Conservation (phyloP, 768 basidiomycete species). For the Trametes coccinea region DNA sequence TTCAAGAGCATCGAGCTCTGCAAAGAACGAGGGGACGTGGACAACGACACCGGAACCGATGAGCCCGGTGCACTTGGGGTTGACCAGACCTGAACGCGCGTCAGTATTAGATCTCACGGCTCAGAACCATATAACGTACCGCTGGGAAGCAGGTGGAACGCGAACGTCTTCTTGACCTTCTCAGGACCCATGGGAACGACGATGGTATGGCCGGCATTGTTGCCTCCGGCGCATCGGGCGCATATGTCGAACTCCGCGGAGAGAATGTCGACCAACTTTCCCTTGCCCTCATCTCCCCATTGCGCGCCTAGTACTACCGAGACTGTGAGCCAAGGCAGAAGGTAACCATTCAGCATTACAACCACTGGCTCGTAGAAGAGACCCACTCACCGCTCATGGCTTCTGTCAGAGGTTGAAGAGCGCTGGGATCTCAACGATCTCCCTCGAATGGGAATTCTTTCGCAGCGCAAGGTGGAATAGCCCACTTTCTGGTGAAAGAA, state of each 20-base stretch:
- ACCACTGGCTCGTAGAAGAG: neutral
- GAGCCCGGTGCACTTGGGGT: constrained; percentile 79
- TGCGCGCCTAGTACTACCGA: constrained; percentile 85
- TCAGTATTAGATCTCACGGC: neutral
- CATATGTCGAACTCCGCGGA: constrained; percentile 88
- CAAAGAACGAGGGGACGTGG: constrained; percentile 93
- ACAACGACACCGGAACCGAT: constrained; percentile 97
- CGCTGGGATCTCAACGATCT: neutral
- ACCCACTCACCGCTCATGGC: constrained; percentile 8
- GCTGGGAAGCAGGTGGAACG: constrained; percentile 93
- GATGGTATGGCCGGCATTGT: constrained; percentile 99
- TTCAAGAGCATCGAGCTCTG: constrained; percentile 85
- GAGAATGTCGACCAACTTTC: constrained; percentile 96
- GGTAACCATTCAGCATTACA: neutral
- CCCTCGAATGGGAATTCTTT: neutral
- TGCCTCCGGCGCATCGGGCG: constrained; percentile 95
- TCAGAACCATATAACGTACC: constrained; percentile 51
- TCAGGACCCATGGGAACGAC: constrained; percentile 75
- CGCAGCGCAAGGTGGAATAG: neutral
- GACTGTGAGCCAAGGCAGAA: constrained; percentile 33
- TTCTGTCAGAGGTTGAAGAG: neutral
- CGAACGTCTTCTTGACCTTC: constrained; percentile 78
- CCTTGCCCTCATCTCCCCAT: constrained; percentile 94
- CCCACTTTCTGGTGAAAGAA: neutral
- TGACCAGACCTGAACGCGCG: constrained; percentile 61